Evolutionary conservation across 306 rosid genomes (phyloP).

Genomic region (Neltuma alba): DNA sequence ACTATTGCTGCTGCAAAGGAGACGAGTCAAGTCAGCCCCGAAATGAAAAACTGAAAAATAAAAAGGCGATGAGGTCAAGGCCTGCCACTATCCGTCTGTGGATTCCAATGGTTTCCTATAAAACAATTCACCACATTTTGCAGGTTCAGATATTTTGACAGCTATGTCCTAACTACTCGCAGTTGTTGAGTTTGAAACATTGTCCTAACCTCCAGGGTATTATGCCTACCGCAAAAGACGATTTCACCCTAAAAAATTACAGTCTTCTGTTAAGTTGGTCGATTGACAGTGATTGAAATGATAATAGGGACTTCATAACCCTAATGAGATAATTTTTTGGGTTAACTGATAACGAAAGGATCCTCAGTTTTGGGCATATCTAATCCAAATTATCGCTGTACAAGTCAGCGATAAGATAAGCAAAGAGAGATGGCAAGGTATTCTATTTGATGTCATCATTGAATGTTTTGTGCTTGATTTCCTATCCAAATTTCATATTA

Average conservation of each 20-base stretch:
- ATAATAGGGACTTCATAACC: background rate
- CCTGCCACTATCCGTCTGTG: background rate
- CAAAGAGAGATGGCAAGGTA: background rate
- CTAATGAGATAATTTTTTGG: background rate
- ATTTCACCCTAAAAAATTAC: background rate
- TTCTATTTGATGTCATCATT: background rate
- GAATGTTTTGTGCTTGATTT: too few species aligned
- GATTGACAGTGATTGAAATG: background rate
- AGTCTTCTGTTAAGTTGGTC: background rate
- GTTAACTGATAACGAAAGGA: background rate
- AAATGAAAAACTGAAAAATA: background rate
- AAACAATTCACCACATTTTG: background rate
- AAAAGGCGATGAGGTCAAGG: conserved; percentile 26
- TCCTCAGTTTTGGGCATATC: background rate
- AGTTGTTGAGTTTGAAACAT: background rate
- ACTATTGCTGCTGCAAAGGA: background rate
- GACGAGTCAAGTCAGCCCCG: conserved; percentile 9
- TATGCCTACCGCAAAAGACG: background rate
- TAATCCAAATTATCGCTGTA: background rate
- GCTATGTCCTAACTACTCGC: background rate
- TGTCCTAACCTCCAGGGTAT: background rate
- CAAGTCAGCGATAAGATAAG: background rate
- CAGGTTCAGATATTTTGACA: background rate
- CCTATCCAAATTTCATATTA: background rate
- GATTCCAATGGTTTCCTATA: background rate